Base-by-base conservation (phyloP, 1,139 yeast genomes). In the Zygoascus meyerae region DNA sequence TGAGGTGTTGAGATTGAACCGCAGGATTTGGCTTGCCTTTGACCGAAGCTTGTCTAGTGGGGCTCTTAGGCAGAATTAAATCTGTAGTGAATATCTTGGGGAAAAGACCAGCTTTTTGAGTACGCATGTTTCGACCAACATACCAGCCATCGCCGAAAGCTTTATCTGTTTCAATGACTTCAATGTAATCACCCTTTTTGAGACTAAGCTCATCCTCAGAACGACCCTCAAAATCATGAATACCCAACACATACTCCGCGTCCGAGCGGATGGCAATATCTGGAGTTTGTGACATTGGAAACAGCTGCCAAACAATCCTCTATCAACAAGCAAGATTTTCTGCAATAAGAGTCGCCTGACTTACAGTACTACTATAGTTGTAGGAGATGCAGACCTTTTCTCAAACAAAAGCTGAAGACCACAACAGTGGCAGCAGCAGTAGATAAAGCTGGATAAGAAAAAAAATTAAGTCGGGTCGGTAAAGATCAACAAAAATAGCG, bases 91-190 rank as follows among this genome's bases (percentile, higher is more conserved):
- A 92, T 10, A 87, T 78, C 59, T 83, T 85, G 9, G 98, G 98
- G 61, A 87, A 92, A 40, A 92, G 70, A 0, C 98, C 98, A 9
- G 86, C 89, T 50, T 78, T 75, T 44, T 77, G 77, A 0, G 90
- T 81, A 42, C 75, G 62, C 46, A 86, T 64, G 57, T 90, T 89
- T 53, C 82, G 81, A 8, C 97, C 96, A 54, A 77, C 77, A 60
- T 83, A 92, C 99, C 99, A 92, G n/a, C 97, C 97, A 64, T 92
- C 99, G 56, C 86, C 85, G 65, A 85, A 92, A 59, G 86, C 97
- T 52, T 82, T 78, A 66, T 92, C 99, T 64, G 89, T 96, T 38
- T 95, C 87, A 26, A 94, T 75, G 12, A 92, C 89, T 63, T 89
- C 94, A 48, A 94, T 75, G 54, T 79, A 82, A 59, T 92, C 97